Conservation (phyloP, 495 filamentous ascomycete genomes). For the Penicillium roqueforti region DNA sequence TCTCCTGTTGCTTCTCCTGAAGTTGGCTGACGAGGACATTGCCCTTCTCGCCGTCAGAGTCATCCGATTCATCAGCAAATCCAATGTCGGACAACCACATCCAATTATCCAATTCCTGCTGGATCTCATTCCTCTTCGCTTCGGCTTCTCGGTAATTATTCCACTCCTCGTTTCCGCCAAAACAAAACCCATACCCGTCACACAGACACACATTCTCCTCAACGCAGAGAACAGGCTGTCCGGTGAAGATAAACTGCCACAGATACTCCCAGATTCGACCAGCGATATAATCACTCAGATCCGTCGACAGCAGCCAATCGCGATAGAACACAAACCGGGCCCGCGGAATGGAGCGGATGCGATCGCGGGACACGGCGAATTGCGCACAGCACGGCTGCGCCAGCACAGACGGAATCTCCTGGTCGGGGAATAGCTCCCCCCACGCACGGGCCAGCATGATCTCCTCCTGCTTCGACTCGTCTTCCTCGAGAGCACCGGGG, state of each 20-base stretch:
- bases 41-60: conserved; percentile 20
- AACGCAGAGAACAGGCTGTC: conserved; percentile 55
- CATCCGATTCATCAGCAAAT: conserved; percentile 30
- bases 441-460: conserved; percentile 50
- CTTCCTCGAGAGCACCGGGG: conserved; percentile 48
- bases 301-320: conserved; percentile 64
- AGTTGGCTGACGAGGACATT: conserved; percentile 20
- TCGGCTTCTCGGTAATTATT: conserved; percentile 43
- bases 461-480: conserved; percentile 58
- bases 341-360: conserved; percentile 53
- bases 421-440: conserved; percentile 53
- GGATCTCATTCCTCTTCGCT: conserved; percentile 35
- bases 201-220: conserved; percentile 69
- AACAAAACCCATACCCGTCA: conserved; percentile 74
- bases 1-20: conserved; percentile 29
- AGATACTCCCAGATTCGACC: conserved; percentile 74
- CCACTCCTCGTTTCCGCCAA: conserved; percentile 56
- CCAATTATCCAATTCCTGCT: conserved; percentile 49
- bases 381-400: conserved; percentile 65
- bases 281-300: conserved; percentile 59
- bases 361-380: conserved; percentile 56
- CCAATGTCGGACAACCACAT: conserved; percentile 36
- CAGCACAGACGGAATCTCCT: conserved; percentile 49
- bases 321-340: conserved; percentile 59
- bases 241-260: conserved; percentile 68